A percentile compares a stretch with the other conserved stretches of the same genome.
Evolutionary conservation across 1,139 yeast genomes (phyloP).

Genomic region (Arxiozyma slooffiae): DNA sequence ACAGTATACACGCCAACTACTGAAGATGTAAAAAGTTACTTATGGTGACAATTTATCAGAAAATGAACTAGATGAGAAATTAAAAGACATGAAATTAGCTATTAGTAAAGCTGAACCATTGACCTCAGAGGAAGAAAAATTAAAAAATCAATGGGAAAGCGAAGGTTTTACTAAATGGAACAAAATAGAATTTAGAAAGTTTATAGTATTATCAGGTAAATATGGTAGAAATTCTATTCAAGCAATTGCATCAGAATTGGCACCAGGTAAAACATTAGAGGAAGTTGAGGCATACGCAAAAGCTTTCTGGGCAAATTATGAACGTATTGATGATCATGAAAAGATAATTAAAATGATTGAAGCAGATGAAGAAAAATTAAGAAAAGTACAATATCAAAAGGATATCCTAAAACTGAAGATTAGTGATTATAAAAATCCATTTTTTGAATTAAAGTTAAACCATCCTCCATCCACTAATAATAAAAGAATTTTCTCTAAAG

Average conservation of each 20-base stretch:
- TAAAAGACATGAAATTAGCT: constrained; percentile 49
- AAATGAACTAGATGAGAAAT: constrained; percentile 37
- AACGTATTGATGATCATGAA: constrained; percentile 65
- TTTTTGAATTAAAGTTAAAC: constrained; percentile 52
- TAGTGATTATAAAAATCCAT: constrained; percentile 50
- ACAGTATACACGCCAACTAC: constrained; percentile 27
- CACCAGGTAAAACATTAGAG: constrained; percentile 47
- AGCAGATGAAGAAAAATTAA: constrained; percentile 63
- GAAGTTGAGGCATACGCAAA: constrained; percentile 58
- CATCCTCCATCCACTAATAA: constrained; percentile 49
- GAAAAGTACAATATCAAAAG: constrained; percentile 49
- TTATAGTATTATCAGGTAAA: constrained; percentile 50
- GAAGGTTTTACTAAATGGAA: constrained; percentile 63
- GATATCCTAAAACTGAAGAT: constrained; percentile 59
- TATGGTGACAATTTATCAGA: constrained; percentile 32
- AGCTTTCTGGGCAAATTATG: constrained; percentile 56
- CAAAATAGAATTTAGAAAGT: constrained; percentile 61
- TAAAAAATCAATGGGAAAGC: constrained; percentile 44
- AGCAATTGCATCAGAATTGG: constrained; percentile 55
- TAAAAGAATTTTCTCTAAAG: constrained; percentile 50
- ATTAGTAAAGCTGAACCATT: constrained; percentile 56
- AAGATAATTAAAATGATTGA: constrained; percentile 58
- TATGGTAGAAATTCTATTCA: constrained; percentile 59
- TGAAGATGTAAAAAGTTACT: constrained; percentile 34
- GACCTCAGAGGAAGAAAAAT: constrained; percentile 55